Evolutionary conservation across 148 eudicot species (phyloP).

Genomic region (Camellia sinensis): DNA sequence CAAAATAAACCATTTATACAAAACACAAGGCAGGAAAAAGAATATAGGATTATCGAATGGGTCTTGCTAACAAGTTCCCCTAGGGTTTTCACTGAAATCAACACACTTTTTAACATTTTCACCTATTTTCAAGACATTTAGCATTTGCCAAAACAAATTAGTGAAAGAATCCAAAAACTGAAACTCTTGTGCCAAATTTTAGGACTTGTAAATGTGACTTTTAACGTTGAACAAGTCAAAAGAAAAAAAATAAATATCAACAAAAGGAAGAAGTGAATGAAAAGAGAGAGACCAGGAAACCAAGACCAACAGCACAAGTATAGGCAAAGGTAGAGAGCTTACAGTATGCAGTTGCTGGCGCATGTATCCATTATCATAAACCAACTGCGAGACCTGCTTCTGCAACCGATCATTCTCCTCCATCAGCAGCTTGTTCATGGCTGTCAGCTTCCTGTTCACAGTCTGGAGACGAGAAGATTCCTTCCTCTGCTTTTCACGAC

Average conservation of each 20-base stretch:
- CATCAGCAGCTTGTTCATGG: slow-evolving; percentile 68
- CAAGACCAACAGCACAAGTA: not conserved
- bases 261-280: not conserved
- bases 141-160: not conserved
- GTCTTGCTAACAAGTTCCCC: no score
- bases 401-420: slow-evolving; percentile 68
- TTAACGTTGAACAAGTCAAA: not conserved
- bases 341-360: slow-evolving; percentile 50
- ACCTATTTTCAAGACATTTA: no score
- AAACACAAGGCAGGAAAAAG: not conserved
- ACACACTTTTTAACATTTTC: no score
- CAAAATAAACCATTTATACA: not conserved
- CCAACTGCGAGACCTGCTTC: slow-evolving; percentile 62
- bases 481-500: slow-evolving; percentile 67
- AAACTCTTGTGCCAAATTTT: not conserved
- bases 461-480: slow-evolving; percentile 61
- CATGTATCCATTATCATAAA: slow-evolving; percentile 62
- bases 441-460: slow-evolving; percentile 51
- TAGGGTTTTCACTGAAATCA: no score
- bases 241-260: not conserved
- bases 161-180: not conserved
- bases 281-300: not conserved
- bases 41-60: not conserved
- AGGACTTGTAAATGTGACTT: not conserved
- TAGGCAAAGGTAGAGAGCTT: not conserved